Base-by-base conservation (phyloP, 768 basidiomycete genomes). In the Tulasnella sp. region DNA sequence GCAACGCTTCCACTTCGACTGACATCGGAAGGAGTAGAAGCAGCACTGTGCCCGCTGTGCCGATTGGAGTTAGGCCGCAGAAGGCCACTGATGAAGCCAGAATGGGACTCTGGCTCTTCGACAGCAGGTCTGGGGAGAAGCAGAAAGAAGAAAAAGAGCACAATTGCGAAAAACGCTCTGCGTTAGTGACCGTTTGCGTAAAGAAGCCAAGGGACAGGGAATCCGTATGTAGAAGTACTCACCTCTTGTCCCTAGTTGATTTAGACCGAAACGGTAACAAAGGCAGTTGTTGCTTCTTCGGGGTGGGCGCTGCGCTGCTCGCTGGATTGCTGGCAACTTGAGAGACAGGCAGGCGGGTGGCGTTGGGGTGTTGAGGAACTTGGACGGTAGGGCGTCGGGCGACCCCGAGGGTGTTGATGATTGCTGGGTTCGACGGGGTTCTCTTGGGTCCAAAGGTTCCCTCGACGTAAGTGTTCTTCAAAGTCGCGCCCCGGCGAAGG, bases 201-300 rank as follows among this genome's bases (percentile, higher is more conserved):
- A 34, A 64, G 31, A 25, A 19, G 69, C 69, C 37, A 58, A 45
- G 72, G 15, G n/a, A n/a, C 40, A n/a, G 29, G 36, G 40, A 39
- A n/a, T n/a, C n/a, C 14, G 40, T 6, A 54, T 42, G 29, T 52
- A 34, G 38, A 38, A 14, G 19, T 29, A n/a, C 75, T 68, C 40
- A 76, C 75, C 45, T 76, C 67, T 68, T 70, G 2, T 76, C 75
- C 37, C 42, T 71, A 2, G 37, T 31, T 19, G 36, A 40, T 52
- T 76, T 76, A 29, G 75, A 39, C 67, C 75, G 75, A 52, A 76
- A 76, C 31, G 75, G 75, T 45, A 76, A 54, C 69, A 74, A 67
- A 54, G 75, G 75, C 67, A 70, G n/a, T 19, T n/a, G n/a, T n/a
- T 34, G 67, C 67, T 76, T 76, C 52, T 76, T 76, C 67, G 67